Evolutionary conservation across 768 basidiomycete genomes (phyloP), one percentile per base, ranked within the genome.

Genomic region (Hericium rajendrae): DNA sequence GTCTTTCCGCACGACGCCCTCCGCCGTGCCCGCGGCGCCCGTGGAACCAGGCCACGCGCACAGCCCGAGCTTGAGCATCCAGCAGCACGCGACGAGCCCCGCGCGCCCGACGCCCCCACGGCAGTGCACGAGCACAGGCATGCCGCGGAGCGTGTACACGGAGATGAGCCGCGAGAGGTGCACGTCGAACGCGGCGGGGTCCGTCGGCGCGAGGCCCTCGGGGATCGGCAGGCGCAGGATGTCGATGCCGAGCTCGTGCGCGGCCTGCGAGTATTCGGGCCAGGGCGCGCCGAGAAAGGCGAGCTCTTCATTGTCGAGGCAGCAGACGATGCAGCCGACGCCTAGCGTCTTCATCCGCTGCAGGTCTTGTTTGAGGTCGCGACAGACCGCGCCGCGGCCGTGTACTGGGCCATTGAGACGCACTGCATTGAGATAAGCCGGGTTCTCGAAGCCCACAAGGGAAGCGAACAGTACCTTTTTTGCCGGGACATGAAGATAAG

Each of bases 101-200:
- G 94, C 95, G 16, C 94, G 81, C 2, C 94, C 94, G 6, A 98
- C 88, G 3, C 95, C 95, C 15, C 94, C 94, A 16, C 94, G 82
- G 68, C 95, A 98, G 64, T 97, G 95, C 12, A 87, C 88, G 11
- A 95, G 78, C 9, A 94, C 78, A 9, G 82, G 77, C 0, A 80
- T 67, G 2, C 94, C 91, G 5, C 72, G 73, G 3, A 94, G 74
- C 0, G 93, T 87, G 65, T 95, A 95, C 4, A 69, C 68, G 20
- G 80, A 69, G 46, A 94, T 85, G 55, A 95, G 69, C 48, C 76
- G 73, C 6, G 77, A 74, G 3, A 98, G 73, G 56, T 88, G 78
- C 0, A 67, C 73, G 66, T 97, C 88, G 32, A 97, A 72, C 15
- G 66, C 75, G 6, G 74, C 73, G 6, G 82, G 70, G 16, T 77